Base-by-base conservation (phyloP, 257 asterid genomes). In the Paraleonurus japonicus region DNA sequence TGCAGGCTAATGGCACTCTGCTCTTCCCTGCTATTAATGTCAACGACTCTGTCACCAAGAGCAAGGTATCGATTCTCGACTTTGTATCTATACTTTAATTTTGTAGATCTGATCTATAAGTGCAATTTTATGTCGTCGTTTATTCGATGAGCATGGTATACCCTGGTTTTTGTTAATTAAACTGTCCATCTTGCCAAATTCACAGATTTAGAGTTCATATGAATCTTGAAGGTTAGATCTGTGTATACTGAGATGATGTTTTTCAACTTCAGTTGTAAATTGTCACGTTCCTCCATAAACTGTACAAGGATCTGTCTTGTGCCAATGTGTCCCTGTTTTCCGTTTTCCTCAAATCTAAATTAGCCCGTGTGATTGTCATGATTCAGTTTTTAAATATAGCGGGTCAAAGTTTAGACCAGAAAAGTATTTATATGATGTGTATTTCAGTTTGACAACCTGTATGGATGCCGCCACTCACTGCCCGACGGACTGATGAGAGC, bases 401-500 rank as follows among this genome's bases (percentile, higher is more conserved):
- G 5, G 16, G 37, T 37, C 39, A 35, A 20, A 41, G 53, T 65
- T 43, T 43, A 13, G 43, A 35, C 2, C 12, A 1, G 12, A 7
- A 35, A 35, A 35, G 43, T 35, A 35, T 2, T 32, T 32, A 11
- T 47, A 11, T 41, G 33, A 9, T 43, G 27, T 13, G 43, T 50
- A 30, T 8, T 51, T 45, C 80, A 76, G 81, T 76, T 76, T 3
- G 81, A 76, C 35, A 76, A 76, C 81, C 28, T 76, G 70, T 76
- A 76, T 2, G 81, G 81, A 0, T 76, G 81, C 70, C 81, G 81
- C 48, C 81, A 76, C 74, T 76, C 81, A 1, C 73, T 76, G 2
- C 81, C 81, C 0, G 81, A 76, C 6, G 81, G 81, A 0, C 81
- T 76, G 10, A 76, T 76, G 81, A 76, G 81, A 68, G 81, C 81